These are phyloP conservation scores for Aquilaria yunnanensis DNA, from an alignment of 345 rosid species.

Conservation along the genomic window DNA sequence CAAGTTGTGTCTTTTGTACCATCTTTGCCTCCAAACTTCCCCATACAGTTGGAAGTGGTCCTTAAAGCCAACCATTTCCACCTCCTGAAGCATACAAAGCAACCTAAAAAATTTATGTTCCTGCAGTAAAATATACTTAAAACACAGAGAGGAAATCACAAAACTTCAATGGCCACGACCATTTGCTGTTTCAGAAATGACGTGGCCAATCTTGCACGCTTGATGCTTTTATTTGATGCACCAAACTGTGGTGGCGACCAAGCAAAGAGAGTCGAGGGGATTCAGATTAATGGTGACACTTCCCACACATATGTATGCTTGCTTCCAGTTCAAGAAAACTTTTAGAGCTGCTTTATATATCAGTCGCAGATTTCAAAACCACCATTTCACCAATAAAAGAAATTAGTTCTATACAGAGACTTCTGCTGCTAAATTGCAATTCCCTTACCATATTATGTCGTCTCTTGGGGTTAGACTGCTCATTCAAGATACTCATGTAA, in stretches of 20 bases:
- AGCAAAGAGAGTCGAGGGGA: conserved; percentile 32
- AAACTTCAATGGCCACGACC: too few species aligned
- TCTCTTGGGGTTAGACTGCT: conserved; percentile 20
- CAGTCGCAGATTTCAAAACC: background rate
- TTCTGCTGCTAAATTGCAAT: background rate
- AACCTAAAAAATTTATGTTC: too few species aligned
- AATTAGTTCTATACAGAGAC: background rate
- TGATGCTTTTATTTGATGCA: conserved; percentile 12
- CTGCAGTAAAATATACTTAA: too few species aligned
- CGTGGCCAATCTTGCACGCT: conserved; percentile 28
- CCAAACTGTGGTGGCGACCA: conserved; percentile 45
- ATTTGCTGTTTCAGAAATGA: background rate
- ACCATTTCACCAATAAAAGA: background rate
- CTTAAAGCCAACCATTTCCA: too few species aligned
- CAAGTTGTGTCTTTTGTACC: too few species aligned
- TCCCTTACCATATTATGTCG: conserved; percentile 15
- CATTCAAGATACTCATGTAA: conserved; percentile 30
- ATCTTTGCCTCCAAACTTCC: too few species aligned
- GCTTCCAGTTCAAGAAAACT: conserved; percentile 28
- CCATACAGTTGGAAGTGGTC: too few species aligned
- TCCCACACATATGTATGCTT: conserved; percentile 22
- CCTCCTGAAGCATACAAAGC: too few species aligned
- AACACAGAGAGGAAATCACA: too few species aligned
- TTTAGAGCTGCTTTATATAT: background rate
- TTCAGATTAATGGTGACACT: too few species aligned